Evolutionary conservation across 2,329 filamentous ascomycete species (phyloP), one percentile per base, ranked within the genome.

Genomic region (Raffaelea arxii): DNA sequence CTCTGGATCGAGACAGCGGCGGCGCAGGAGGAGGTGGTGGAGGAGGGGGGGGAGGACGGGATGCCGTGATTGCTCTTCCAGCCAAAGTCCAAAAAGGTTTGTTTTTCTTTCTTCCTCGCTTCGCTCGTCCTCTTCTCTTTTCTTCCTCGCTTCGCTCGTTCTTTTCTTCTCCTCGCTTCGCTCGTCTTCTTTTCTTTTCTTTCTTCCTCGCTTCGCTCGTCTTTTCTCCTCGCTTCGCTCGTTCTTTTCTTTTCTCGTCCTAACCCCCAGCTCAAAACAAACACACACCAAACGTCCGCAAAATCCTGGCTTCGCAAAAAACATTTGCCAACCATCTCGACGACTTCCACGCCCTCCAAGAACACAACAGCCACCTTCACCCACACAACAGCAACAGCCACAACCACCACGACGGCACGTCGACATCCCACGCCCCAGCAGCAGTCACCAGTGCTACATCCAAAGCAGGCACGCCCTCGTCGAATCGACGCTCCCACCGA

Each of bases 271-370:
- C 62, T 32, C 64, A 68, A 46, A 67, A 65, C 54, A 82, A 82
- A 57, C 77, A 78, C 61, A 86, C 83, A 6, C 72, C 78, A 30
- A 81, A 78, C 54, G 83, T 88, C 23, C 78, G 86, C 55, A 83
- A 82, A 65, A 88, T 92, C 51, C 69, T 92, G 47, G 79, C 82
- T 54, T 87, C 82, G 23, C 84, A 88, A 59, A 88, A 91, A 67
- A 88, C 84, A 3, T 91, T 91, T 62, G 78, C 80, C 51, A 89
- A 92, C 65, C 82, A 91, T 61, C 73, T 91, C 41, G 84, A 86
- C 55, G 86, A 92, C 61, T 87, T 84, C 61, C 74, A 85, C 55
- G 86, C 86, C 9, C 67, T 79, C 55, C 65, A 67, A 25, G 61
- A 63, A 42, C 67, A 67, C 46, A 62, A 58, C 48, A 62, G 52